Evolutionary conservation across 805 yeast species (phyloP), one percentile per base, ranked within the genome.

Genomic region (Zygoascus bituminiphila): DNA sequence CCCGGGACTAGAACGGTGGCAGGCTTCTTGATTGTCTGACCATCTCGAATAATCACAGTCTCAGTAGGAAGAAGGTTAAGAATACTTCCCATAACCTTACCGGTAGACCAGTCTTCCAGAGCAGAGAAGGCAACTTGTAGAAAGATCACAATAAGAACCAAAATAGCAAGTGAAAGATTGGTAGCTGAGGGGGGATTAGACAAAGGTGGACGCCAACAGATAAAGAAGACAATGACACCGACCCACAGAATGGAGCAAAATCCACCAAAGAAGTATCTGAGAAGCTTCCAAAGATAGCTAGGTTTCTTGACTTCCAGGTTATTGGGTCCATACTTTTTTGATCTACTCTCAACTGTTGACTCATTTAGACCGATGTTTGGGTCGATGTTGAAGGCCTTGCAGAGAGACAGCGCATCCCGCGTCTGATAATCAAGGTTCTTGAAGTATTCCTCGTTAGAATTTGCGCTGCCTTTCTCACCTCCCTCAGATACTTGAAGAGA

Each of bases 41-140:
- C 73, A 49, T 66, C 61, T 51, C 78, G 62, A 3, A 68, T 45
- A 4, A 68, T 69, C 31, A 51, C 29, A 40, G 49, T 35, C 24
- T 54, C 57, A 12, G 51, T 51, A 9, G 78, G 76, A 15, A 75
- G 58, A 70, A 75, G 62, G 44, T 59, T 57, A 51, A 64, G 64
- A 47, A 75, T 74, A 2, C 78, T 72, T 31, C 67, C 69, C 77
- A 75, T 72, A 42, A 73, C 76, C 44, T 67, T 65, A 5, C 75
- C 68, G 36, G 74, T 66, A 4, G 76, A 70, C 57, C 60, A 73
- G 53, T 75, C 79, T 53, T 75, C 78, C 57, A 66, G 64, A 47
- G 71, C 72, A 56, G 72, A 71, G 59, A 74, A 70, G 5, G 52
- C 47, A 2, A 75, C 77, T 57, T 72, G 77, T 4, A 70, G 49